Conservation (phyloP, 2,329 filamentous ascomycete genomes). For the Colletotrichum cordylinicola region DNA sequence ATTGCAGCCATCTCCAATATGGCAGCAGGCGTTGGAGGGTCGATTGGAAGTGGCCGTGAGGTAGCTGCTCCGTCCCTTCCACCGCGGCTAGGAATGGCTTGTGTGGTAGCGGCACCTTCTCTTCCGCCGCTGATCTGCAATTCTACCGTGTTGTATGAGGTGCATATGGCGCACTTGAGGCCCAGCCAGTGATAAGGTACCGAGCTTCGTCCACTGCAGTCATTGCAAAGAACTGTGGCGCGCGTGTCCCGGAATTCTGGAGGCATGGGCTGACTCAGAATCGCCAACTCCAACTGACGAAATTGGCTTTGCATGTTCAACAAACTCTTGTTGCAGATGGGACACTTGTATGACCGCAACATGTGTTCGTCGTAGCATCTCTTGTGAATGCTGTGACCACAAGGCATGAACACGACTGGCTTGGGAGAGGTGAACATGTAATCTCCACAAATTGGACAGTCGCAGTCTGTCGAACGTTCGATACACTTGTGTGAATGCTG, state of each 20-base stretch:
- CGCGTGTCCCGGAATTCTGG: constrained; percentile 78
- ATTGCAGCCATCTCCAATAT: neutral
- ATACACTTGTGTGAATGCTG: constrained; percentile 90
- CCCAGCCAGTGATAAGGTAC: constrained; percentile 95
- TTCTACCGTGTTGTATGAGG: constrained; percentile 74
- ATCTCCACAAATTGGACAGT: constrained; percentile 96
- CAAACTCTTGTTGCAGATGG: constrained; percentile 95
- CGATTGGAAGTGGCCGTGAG: neutral
- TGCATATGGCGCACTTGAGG: constrained; percentile 80
- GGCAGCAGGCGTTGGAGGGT: neutral
- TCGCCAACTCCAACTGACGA: constrained; percentile 86
- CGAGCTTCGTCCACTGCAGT: constrained; percentile 87
- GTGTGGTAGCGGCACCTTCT: neutral
- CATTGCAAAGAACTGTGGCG: constrained; percentile 90
- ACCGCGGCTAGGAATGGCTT: neutral
- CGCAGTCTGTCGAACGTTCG: constrained; percentile 90
- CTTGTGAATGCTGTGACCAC: constrained; percentile 94
- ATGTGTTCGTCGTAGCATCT: constrained; percentile 89
- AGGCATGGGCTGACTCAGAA: constrained; percentile 92
- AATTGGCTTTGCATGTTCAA: constrained; percentile 98
- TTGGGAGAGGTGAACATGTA: constrained; percentile 94
- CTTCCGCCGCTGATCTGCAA: constrained; percentile 61
- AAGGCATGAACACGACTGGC: constrained; percentile 91
- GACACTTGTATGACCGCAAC: constrained; percentile 91
- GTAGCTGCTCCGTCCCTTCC: neutral